phyloP scores from a whole-genome alignment of 2,329 filamentous ascomycete genomes.

The Ophiostoma australiae region DNA sequence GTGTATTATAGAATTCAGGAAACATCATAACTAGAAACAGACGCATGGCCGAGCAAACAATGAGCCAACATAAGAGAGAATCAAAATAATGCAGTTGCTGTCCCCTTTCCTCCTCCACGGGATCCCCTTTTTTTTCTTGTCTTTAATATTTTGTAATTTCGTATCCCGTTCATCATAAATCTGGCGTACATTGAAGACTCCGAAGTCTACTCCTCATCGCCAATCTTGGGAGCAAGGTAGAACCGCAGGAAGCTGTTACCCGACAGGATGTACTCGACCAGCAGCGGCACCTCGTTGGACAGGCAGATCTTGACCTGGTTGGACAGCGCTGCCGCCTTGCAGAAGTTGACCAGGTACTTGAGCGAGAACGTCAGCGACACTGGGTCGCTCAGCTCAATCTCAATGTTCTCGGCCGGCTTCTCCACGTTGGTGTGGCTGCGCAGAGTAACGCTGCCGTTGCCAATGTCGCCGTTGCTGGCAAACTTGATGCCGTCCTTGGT shows the following conservation, averaged over 20 bases:
- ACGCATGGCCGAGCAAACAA: neutral
- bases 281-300: constrained; percentile 89
- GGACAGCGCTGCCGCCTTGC: constrained; percentile 88
- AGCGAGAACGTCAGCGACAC: constrained; percentile 95
- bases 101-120: neutral
- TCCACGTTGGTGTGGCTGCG: constrained; percentile 85
- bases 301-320: constrained; percentile 82
- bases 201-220: constrained; percentile 37
- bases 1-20: constrained; percentile 6
- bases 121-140: neutral
- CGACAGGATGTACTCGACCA: constrained; percentile 82
- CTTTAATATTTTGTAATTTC: neutral
- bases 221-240: constrained; percentile 86
- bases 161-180: neutral
- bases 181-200: neutral
- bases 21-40: neutral
- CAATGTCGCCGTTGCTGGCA: constrained; percentile 87
- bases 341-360: constrained; percentile 99
- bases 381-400: constrained; percentile 86
- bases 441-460: constrained; percentile 87
- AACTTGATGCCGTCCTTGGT: constrained; percentile 98
- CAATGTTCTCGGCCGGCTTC: constrained; percentile 78
- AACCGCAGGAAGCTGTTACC: constrained; percentile 89
- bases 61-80: constrained; percentile 8
- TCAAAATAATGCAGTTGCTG: constrained; percentile 5